A percentile compares a stretch with the other conserved stretches of the same genome.
Conservation (phyloP, 148 eudicot genomes). For the Persicaria maculosa region DNA sequence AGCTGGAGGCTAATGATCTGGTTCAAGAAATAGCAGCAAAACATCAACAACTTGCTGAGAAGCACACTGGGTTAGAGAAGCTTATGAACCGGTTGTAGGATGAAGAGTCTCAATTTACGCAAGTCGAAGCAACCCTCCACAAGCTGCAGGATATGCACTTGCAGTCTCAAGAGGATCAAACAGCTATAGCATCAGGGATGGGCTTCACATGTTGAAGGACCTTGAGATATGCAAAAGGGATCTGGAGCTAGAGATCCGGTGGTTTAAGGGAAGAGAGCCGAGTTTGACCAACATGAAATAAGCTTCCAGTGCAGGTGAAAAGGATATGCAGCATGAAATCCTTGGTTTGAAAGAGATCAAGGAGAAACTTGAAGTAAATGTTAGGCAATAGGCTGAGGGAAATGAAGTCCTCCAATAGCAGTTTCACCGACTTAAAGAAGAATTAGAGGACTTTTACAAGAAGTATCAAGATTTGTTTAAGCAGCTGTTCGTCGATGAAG, state of each 20-base stretch:
- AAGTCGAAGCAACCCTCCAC: constrained; percentile 59
- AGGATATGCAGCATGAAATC: constrained; percentile 28
- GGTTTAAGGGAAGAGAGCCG: constrained; percentile 48
- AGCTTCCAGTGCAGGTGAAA: constrained; percentile 35
- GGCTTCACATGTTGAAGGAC: constrained; percentile 57
- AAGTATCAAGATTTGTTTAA: too few species aligned
- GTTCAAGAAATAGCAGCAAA: constrained; percentile 43
- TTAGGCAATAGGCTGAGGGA: too few species aligned
- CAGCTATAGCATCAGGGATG: too few species aligned
- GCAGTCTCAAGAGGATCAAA: constrained; percentile 80
- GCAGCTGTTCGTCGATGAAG: too few species aligned
- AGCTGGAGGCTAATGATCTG: constrained; percentile 53
- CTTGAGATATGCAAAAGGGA: constrained; percentile 46
- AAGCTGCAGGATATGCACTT: constrained; percentile 47
- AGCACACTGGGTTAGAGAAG: constrained; percentile 58
- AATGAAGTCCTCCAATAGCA: too few species aligned
- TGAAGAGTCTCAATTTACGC: constrained; percentile 49
- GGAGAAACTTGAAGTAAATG: too few species aligned
- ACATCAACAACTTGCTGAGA: constrained; percentile 53
- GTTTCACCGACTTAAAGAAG: too few species aligned
- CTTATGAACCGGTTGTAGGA: constrained; percentile 44
- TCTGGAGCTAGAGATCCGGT: constrained; percentile 50
- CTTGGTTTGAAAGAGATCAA: too few species aligned
- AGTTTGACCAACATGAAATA: constrained; percentile 37
- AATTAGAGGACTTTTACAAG: too few species aligned